Evolutionary conservation across 2,329 filamentous ascomycete species (phyloP), one percentile per base, ranked within the genome.

Genomic region (Fusarium nodosum): DNA sequence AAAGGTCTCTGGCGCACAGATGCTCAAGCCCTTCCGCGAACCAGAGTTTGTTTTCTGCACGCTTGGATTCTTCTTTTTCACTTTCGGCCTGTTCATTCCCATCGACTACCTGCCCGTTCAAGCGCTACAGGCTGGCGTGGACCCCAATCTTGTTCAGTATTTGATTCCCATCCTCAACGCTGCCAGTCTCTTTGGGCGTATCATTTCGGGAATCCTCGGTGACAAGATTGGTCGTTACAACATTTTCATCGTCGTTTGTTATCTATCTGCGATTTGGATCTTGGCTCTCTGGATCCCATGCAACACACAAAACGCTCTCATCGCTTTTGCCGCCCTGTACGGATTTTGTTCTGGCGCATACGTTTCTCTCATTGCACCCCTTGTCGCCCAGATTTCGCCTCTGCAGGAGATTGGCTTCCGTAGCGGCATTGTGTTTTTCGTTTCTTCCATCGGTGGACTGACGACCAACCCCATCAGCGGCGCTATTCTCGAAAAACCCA

Each of bases 401-500:
- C 28, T 67, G 0, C 31, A 54, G 1, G 76, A 79, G 36, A 76
- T 77, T 51, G 76, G 75, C 1, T 76, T 77, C 58, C 73, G 77
- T 1, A 77, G 68, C 5, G 80, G 80, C 3, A 72, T 81, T 1
- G 67, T 78, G 7, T 90, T 89, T 72, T 83, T 84, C 4, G 75
- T 87, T n/a, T 79, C 85, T 18, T 83, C 85, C 3, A 77, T 91
- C 36, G 84, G 84, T 0, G 87, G 86, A 4, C 77, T 91, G 18
- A 84, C 85, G 3, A 85, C 87, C 0, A 86, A 82, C 57, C 88
- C 88, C 0, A 88, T 90, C 66, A 85, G 81, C 1, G 87, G 87
- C 0, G 82, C 82, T 1, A 81, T 82, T 46, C 51, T 81, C 3
- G 68, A 76, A 1, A 62, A 46, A 2, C 63, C 74, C 0, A 60